Percentiles rank a stretch among this genome's conserved stretches.
Conservation (phyloP, 2,329 filamentous ascomycete genomes). For the Aspergillus pseudotamarii region DNA sequence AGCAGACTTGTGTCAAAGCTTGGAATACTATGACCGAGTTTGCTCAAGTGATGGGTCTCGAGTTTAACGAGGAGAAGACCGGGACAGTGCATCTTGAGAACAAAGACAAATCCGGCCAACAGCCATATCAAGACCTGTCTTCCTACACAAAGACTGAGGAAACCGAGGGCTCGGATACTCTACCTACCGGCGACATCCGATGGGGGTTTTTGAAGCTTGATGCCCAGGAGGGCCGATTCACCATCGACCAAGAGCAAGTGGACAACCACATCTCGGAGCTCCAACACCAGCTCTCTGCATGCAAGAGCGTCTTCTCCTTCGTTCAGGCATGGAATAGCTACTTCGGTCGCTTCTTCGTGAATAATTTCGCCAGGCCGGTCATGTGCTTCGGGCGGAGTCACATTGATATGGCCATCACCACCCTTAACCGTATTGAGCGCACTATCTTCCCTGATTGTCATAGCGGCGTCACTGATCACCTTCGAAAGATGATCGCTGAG, state of each 20-base stretch:
- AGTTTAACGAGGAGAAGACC: slow-evolving; percentile 62
- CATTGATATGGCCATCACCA: slow-evolving; percentile 57
- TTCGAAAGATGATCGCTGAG: slow-evolving; percentile 55
- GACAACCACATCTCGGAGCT: slow-evolving; percentile 64
- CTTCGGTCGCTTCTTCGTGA: slow-evolving; percentile 58
- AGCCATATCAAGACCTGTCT: slow-evolving; percentile 4
- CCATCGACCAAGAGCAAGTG: slow-evolving; percentile 63
- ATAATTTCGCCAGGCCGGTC: slow-evolving; percentile 60
- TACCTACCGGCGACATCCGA: slow-evolving; percentile 58
- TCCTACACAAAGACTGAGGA: slow-evolving; percentile 6
- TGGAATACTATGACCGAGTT: slow-evolving; percentile 64
- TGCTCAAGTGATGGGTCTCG: slow-evolving; percentile 56
- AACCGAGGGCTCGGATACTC: slow-evolving; percentile 15
- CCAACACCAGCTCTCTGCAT: slow-evolving; percentile 58
- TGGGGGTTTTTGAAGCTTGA: slow-evolving; percentile 65
- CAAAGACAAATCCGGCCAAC: slow-evolving; percentile 12
- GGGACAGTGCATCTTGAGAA: slow-evolving; percentile 51
- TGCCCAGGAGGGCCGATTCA: slow-evolving; percentile 55
- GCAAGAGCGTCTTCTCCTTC: slow-evolving; percentile 60
- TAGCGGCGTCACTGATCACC: slow-evolving; percentile 56
- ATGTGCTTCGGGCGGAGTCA: slow-evolving; percentile 59
- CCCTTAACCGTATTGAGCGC: slow-evolving; percentile 56
- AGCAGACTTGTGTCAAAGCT: slow-evolving; percentile 56
- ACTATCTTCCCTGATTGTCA: slow-evolving; percentile 52
- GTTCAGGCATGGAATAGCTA: slow-evolving; percentile 65